Evolutionary conservation across 768 basidiomycete species (phyloP), one percentile per base, ranked within the genome.

Genomic region (Psilocybe sp.): DNA sequence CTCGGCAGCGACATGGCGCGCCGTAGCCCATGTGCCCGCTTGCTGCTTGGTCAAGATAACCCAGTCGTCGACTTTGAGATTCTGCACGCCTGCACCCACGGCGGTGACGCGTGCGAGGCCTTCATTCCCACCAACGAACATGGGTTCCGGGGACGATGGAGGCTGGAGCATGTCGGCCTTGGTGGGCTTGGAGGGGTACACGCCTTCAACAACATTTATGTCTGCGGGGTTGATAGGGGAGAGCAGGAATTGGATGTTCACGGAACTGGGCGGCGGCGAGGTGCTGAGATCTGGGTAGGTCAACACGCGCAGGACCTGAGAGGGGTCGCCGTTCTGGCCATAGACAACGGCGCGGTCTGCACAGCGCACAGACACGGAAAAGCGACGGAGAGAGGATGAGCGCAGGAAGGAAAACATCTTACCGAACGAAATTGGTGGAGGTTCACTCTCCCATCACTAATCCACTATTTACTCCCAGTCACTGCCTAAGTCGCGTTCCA

Each of bases 181-280:
- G 6, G 56, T 61, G 0, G 88, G 86, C 52, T 80, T 82, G 8
- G 78, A 62, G 0, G 91, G 91, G 60, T 92, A 92, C n/a, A 87
- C 80, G 13, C 90, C 90, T 63, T 92, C 84, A 33, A 92, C 75
- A 48, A 87, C 84, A 52, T 91, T 92, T 62, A 89, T 64, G 53
- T 92, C 91, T 13, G 90, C 82, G 3, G 89, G 90, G 62, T 92
- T 92, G 50, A 92, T 80, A 8, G 90, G 87, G 5, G 87, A 76
- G 16, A 89, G 75, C 11, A 87, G 69, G 62, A 87, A 81, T 53
- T 74, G 77, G 63, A 92, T 63, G 62, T 88, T 89, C 33, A 83
- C 66, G 1, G 84, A 78, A 49, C 72, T 67, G n/a, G 80, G 71
- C 5, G 72, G 59, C 1, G 89, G 87, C 0, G 75, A 60, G 7